Percentiles rank a stretch among this genome's conserved stretches.
Evolutionary conservation across 352 stramenopile genomes (phyloP).

Genomic region (Globisporangium alternatum): DNA sequence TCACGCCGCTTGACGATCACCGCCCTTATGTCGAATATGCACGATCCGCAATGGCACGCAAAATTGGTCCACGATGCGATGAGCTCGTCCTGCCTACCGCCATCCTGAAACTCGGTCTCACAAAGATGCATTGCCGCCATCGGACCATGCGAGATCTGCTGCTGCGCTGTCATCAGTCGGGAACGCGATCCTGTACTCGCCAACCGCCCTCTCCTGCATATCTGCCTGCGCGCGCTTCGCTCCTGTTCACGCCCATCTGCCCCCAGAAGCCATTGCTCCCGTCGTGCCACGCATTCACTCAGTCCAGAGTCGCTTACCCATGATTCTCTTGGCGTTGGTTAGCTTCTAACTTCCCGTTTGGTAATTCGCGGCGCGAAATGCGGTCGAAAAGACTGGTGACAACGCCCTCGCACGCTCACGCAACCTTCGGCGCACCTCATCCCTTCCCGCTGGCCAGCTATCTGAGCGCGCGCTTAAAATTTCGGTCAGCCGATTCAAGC

Average conservation of each 20-base stretch:
- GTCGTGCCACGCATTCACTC: neutral
- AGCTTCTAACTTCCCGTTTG: conserved; percentile 74
- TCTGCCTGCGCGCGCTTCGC: neutral
- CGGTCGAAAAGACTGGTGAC: conserved; percentile 34
- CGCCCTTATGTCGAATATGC: neutral
- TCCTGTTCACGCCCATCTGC: neutral
- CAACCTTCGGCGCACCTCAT: conserved; percentile 25
- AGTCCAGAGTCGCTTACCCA: conserved; percentile 43
- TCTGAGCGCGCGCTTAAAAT: neutral
- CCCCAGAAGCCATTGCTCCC: neutral
- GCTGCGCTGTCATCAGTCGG: neutral
- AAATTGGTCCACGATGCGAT: too few relatives aligned
- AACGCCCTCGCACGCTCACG: conserved; percentile 23
- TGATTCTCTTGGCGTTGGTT: conserved; percentile 58
- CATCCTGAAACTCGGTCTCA: conserved; percentile 1
- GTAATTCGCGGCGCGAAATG: conserved; percentile 29
- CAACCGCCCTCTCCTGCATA: conserved; percentile 5
- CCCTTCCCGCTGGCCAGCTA: neutral
- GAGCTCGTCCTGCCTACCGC: neutral
- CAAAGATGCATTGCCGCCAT: neutral
- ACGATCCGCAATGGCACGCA: neutral
- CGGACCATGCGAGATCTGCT: neutral
- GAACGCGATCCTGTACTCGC: neutral
- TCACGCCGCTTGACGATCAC: neutral
- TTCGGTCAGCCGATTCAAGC: neutral